A percentile compares a stretch with the other conserved stretches of the same genome.
phyloP scores from a whole-genome alignment of 2,329 filamentous ascomycete genomes.

The Penicillium corylophilum region DNA sequence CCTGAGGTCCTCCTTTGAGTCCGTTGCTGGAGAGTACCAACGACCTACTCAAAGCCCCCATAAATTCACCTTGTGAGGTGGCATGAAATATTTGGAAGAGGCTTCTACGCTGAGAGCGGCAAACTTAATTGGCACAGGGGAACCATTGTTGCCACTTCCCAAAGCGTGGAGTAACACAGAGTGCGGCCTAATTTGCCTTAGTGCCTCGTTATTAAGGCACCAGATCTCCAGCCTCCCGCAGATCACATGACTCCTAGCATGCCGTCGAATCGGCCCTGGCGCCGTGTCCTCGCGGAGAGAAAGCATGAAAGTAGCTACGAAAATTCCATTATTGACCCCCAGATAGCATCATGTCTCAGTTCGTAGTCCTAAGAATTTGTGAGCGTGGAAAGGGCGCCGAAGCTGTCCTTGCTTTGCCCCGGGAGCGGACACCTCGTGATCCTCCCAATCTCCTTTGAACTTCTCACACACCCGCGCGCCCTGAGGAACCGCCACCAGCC shows the following conservation, averaged over 20 bases:
- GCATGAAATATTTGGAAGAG: background rate
- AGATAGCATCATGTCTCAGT: background rate
- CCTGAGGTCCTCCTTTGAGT: background rate
- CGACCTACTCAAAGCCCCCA: background rate
- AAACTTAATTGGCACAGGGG: background rate
- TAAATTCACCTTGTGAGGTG: background rate
- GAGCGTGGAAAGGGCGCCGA: conserved; percentile 7
- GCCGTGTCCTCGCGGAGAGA: conserved; percentile 2
- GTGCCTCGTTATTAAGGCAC: conserved; percentile 8
- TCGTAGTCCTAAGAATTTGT: conserved; percentile 1
- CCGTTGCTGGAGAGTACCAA: background rate
- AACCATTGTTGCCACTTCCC: background rate
- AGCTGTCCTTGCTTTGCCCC: conserved; percentile 11
- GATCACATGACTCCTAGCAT: conserved; percentile 18
- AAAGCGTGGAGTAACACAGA: background rate
- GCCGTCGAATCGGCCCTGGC: conserved; percentile 11
- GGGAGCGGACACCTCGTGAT: conserved; percentile 24
- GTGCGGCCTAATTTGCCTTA: conserved; percentile 2
- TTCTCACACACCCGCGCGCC: conserved; percentile 18
- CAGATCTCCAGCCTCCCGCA: background rate
- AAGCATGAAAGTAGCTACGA: background rate
- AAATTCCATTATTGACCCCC: background rate
- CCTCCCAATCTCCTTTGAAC: conserved; percentile 19
- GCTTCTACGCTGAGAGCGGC: background rate
- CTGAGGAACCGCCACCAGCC: conserved; percentile 9